A percentile compares a stretch with the other conserved stretches of the same genome.
These are phyloP conservation scores for Xylaria sp. DNA, from an alignment of 2,329 filamentous ascomycete genomes.

Conservation along the genomic window DNA sequence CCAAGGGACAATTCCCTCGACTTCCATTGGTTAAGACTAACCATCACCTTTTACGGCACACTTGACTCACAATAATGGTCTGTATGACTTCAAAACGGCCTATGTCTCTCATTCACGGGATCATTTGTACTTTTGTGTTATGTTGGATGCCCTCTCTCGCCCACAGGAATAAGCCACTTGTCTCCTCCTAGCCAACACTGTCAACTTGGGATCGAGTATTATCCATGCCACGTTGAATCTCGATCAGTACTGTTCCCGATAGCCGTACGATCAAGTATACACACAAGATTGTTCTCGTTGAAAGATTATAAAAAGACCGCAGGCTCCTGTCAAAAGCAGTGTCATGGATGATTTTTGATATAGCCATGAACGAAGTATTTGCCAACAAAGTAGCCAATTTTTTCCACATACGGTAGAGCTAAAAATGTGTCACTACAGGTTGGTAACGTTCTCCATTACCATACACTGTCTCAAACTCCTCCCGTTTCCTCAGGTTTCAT, in stretches of 20 bases:
- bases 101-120: background rate
- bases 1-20: background rate
- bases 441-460: background rate
- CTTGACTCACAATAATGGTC: background rate
- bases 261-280: background rate
- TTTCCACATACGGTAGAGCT: background rate
- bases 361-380: background rate
- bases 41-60: background rate
- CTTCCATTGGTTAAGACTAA: background rate
- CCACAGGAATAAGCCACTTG: background rate
- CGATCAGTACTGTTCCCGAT: background rate
- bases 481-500: background rate
- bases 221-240: background rate
- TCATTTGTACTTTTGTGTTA: background rate
- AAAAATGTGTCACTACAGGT: conserved; percentile 19
- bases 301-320: background rate
- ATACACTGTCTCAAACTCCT: background rate
- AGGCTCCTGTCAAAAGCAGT: background rate
- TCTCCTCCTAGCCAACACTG: background rate
- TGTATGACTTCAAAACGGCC: conserved; percentile 8
- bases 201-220: background rate
- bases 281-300: background rate
- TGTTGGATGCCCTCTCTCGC: background rate
- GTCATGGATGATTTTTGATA: background rate
- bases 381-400: no score